phyloP scores from a whole-genome alignment of 1,139 yeast species.

The Candida pseudocylindracea region DNA sequence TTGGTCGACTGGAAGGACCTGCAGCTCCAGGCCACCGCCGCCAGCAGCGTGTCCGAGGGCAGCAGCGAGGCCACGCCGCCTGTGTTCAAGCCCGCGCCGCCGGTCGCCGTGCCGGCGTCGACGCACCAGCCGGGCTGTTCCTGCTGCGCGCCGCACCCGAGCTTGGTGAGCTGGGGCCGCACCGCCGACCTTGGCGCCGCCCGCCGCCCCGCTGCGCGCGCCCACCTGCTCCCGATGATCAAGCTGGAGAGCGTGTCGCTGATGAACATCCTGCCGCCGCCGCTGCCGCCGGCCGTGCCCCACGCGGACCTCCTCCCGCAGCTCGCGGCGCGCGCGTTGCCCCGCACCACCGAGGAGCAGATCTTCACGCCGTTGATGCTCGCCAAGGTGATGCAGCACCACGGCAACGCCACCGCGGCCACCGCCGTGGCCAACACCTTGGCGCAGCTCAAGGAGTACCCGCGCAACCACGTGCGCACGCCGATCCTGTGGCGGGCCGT shows the following conservation, averaged over 20 bases:
- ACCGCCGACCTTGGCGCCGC: constrained; percentile 20
- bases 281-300: constrained; percentile 6
- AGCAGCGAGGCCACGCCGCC: no score
- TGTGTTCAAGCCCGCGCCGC: background rate
- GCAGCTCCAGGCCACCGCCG: background rate
- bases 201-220: constrained; percentile 39
- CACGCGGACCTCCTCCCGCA: constrained; percentile 24
- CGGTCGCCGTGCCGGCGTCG: constrained; percentile 1
- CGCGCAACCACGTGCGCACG: no score
- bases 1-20: constrained; percentile 19
- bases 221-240: constrained; percentile 5
- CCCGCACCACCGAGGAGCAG: constrained; percentile 60
- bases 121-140: background rate
- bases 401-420: constrained; percentile 52
- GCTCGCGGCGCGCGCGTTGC: constrained; percentile 50
- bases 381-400: constrained; percentile 43
- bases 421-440: constrained; percentile 45
- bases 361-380: constrained; percentile 48
- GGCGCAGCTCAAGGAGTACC: constrained; percentile 35
- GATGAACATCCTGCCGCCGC: constrained; percentile 17
- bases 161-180: background rate
- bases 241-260: constrained; percentile 13
- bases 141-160: no score
- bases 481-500: constrained; percentile 1
- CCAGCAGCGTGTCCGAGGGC: background rate